Evolutionary conservation across 768 basidiomycete species (phyloP).

Genomic region (Leccinum uliginosum): DNA sequence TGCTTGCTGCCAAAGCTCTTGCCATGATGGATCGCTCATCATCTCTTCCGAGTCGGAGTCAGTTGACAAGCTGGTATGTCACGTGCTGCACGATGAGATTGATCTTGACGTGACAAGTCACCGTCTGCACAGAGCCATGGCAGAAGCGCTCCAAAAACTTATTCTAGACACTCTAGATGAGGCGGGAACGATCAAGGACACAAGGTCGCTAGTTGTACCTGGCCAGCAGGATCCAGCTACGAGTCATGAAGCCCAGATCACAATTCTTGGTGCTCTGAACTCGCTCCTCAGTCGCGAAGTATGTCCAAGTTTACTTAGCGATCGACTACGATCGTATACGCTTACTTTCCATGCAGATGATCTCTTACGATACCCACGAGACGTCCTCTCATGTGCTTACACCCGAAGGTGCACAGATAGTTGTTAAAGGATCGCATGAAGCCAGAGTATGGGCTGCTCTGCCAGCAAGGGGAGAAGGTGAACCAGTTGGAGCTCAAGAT

Average conservation of each 20-base stretch:
- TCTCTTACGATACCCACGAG: slow-evolving; percentile 76
- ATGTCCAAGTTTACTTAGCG: slow-evolving; percentile 22
- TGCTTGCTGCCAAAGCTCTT: slow-evolving; percentile 50
- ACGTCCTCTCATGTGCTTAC: slow-evolving; percentile 70
- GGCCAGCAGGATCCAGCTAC: slow-evolving; percentile 53
- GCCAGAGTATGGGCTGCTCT: slow-evolving; percentile 89
- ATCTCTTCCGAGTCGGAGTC: background rate
- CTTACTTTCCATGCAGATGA: slow-evolving; percentile 56
- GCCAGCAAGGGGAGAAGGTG: slow-evolving; percentile 64
- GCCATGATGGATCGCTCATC: slow-evolving; percentile 23
- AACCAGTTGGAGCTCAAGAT: slow-evolving; percentile 60
- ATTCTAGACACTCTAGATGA: slow-evolving; percentile 69
- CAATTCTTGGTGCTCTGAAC: slow-evolving; percentile 87
- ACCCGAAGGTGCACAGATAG: slow-evolving; percentile 77
- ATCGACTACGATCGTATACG: slow-evolving; percentile 1
- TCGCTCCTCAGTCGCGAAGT: slow-evolving; percentile 85
- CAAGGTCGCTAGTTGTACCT: slow-evolving; percentile 63
- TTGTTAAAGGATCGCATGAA: slow-evolving; percentile 86
- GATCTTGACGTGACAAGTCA: slow-evolving; percentile 4
- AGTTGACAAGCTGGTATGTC: slow-evolving; percentile 16
- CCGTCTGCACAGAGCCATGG: slow-evolving; percentile 39
- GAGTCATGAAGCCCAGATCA: slow-evolving; percentile 75
- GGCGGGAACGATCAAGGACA: slow-evolving; percentile 56
- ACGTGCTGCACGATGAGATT: slow-evolving; percentile 12
- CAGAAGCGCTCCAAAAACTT: slow-evolving; percentile 76